These are phyloP conservation scores for Crassisporium funariophilum DNA, from an alignment of 768 basidiomycete species.

Conservation along the genomic window DNA sequence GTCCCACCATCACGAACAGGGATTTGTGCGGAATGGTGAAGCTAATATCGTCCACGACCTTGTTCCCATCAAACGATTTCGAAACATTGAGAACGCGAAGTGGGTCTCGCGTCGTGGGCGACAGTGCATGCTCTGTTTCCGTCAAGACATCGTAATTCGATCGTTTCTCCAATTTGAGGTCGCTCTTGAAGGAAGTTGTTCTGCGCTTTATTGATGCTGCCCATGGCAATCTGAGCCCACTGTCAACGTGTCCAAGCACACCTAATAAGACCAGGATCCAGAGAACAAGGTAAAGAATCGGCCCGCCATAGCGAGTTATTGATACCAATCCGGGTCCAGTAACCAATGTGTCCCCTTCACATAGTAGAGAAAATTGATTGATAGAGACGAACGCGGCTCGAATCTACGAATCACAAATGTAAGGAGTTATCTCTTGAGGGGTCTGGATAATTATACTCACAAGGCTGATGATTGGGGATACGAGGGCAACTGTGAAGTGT, in stretches of 20 bases:
- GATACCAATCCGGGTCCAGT: conserved; percentile 48
- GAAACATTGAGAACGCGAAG: conserved; percentile 65
- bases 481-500: conserved; percentile 19
- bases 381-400: conserved; percentile 75
- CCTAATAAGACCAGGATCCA: conserved; percentile 59
- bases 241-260: too few species aligned
- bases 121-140: conserved; percentile 51
- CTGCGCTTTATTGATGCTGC: too few species aligned
- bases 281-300: conserved; percentile 71
- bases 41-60: conserved; percentile 73
- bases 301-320: conserved; percentile 69
- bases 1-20: conserved; percentile 73
- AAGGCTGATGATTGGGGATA: conserved; percentile 23
- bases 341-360: conserved; percentile 53
- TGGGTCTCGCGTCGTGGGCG: conserved; percentile 52
- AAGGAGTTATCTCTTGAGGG: too few species aligned
- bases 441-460: conserved; percentile 8
- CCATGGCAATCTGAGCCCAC: too few species aligned
- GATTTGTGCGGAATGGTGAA: conserved; percentile 65
- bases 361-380: conserved; percentile 76
- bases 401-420: conserved; percentile 43
- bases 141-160: too few species aligned
- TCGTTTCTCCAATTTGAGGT: too few species aligned
- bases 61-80: conserved; percentile 57
- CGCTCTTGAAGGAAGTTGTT: too few species aligned